Evolutionary conservation across 495 filamentous ascomycete species (phyloP).

Genomic region (Hypoxylon perforatum): DNA sequence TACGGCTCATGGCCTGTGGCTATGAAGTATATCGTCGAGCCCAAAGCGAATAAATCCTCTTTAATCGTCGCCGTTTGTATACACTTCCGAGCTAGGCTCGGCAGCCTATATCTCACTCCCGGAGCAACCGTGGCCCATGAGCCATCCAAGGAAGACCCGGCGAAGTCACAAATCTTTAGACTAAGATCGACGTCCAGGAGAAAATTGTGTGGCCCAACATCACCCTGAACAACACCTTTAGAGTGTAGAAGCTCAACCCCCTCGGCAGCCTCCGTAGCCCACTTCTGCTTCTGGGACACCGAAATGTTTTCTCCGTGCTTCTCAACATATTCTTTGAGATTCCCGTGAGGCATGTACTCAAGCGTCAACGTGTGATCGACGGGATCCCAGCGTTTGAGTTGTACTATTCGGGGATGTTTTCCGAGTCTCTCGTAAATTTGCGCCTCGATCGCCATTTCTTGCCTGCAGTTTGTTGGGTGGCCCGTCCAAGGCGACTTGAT

Average conservation of each 20-base stretch:
- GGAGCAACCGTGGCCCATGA: slow-evolving; percentile 43
- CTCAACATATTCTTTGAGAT: slow-evolving; percentile 44
- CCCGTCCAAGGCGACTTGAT: slow-evolving; percentile 24
- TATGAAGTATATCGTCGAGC: slow-evolving; percentile 46
- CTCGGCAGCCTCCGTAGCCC: slow-evolving; percentile 42
- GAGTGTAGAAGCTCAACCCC: slow-evolving; percentile 41
- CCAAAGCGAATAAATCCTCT: slow-evolving; percentile 43
- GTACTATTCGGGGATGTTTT: slow-evolving; percentile 39
- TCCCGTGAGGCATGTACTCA: slow-evolving; percentile 49
- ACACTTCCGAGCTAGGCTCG: slow-evolving; percentile 24
- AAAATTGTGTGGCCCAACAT: slow-evolving; percentile 46
- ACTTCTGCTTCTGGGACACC: slow-evolving; percentile 32
- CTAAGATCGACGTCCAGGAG: slow-evolving; percentile 38
- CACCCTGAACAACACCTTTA: slow-evolving; percentile 39
- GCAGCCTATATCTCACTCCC: slow-evolving; percentile 38
- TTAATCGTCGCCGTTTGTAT: slow-evolving; percentile 28
- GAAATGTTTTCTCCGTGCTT: slow-evolving; percentile 32
- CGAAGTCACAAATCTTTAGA: slow-evolving; percentile 46
- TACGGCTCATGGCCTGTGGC: slow-evolving; percentile 42
- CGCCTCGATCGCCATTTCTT: slow-evolving; percentile 48
- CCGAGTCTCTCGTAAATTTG: slow-evolving; percentile 43
- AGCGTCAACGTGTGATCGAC: slow-evolving; percentile 37
- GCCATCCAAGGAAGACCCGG: slow-evolving; percentile 44
- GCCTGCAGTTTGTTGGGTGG: slow-evolving; percentile 34
- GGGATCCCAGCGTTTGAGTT: slow-evolving; percentile 36